phyloP scores from a whole-genome alignment of 495 filamentous ascomycete genomes.

The Penicillium cinerascens region DNA sequence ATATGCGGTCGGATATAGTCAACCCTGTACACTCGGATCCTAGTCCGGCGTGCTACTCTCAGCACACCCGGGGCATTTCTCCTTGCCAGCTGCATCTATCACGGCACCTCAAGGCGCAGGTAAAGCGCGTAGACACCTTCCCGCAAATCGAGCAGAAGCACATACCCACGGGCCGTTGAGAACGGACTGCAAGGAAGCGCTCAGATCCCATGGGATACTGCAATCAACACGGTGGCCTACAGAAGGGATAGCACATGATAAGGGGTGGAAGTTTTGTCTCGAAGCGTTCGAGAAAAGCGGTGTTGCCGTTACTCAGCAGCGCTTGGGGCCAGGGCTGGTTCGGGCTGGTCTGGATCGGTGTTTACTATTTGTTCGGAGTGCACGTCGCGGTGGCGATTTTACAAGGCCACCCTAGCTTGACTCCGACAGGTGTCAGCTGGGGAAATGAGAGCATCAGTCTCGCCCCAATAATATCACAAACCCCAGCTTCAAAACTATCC shows the following conservation, averaged over 20 bases:
- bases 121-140: not conserved
- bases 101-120: not conserved
- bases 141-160: not conserved
- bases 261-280: not conserved
- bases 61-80: not conserved
- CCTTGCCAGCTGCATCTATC: not conserved
- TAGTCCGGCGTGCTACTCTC: not conserved
- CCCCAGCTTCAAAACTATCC: not conserved
- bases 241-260: constrained; percentile 8
- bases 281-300: constrained; percentile 14
- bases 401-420: not conserved
- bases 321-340: not conserved
- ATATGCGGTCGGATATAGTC: constrained; percentile 2
- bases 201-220: too few species aligned
- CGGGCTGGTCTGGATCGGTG: not conserved
- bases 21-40: not conserved
- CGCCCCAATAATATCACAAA: not conserved
- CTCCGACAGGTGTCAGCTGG: not conserved
- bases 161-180: not conserved
- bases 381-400: constrained; percentile 6
- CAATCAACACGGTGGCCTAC: constrained; percentile 5
- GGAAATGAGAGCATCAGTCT: not conserved
- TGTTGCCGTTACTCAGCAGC: not conserved
- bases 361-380: not conserved
- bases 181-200: constrained; percentile 8